A percentile compares a stretch with the other conserved stretches of the same genome.
phyloP scores from a whole-genome alignment of 371 early-diverging fungal genomes.

The Blastocladiella emersonii region DNA sequence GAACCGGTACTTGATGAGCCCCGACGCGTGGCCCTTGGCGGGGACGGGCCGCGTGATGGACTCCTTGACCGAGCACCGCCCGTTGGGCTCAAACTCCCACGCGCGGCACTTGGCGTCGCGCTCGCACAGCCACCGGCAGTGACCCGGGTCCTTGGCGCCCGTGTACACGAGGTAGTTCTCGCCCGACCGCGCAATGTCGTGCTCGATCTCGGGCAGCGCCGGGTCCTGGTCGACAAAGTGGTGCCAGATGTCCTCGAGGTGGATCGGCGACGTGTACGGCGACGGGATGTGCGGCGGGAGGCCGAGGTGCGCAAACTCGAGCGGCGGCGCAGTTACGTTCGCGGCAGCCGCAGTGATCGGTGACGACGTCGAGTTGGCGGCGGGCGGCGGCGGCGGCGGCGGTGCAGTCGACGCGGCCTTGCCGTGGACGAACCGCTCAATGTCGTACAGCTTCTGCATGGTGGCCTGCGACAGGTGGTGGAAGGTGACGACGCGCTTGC shows the following conservation, averaged over 20 bases:
- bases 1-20: not conserved
- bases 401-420: not conserved
- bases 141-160: not conserved
- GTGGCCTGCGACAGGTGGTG: conserved; percentile 27
- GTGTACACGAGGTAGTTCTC: not conserved
- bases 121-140: not conserved
- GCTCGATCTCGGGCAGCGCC: not conserved
- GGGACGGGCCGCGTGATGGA: not conserved
- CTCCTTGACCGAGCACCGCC: not conserved
- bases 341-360: no score
- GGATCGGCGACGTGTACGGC: not conserved
- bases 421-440: not conserved
- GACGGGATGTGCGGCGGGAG: not conserved
- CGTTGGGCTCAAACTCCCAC: not conserved
- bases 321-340: no score
- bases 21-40: not conserved
- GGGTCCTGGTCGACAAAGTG: not conserved
- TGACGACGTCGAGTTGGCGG: not conserved
- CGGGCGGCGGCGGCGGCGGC: no score
- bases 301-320: not conserved
- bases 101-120: not conserved
- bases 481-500: conserved; percentile 22
- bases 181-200: not conserved
- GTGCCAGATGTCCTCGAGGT: conserved; percentile 5
- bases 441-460: conserved; percentile 24